A percentile compares a stretch with the other conserved stretches of the same genome.
Conservation (phyloP, 2,329 filamentous ascomycete species). For the Cladosporium oxysporum region DNA sequence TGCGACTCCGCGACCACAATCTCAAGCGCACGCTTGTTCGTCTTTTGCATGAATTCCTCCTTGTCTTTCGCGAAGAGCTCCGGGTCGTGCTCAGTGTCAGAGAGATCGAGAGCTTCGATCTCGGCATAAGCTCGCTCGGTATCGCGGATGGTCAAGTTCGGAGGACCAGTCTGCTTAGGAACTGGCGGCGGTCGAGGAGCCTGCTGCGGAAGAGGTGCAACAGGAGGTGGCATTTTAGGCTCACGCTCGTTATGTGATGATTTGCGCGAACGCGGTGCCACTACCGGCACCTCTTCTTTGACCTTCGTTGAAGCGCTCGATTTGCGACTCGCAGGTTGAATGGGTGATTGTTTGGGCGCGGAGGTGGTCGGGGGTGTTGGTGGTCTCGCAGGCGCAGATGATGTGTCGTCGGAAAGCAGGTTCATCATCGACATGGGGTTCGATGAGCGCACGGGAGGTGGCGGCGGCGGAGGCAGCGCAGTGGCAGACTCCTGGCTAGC, state of each 20-base stretch:
- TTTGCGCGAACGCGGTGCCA: conserved; percentile 11
- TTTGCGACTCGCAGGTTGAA: conserved; percentile 12
- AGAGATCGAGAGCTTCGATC: conserved; percentile 65
- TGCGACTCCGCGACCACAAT: conserved; percentile 63
- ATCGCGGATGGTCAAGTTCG: conserved; percentile 44
- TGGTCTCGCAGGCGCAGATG: conserved; percentile 20
- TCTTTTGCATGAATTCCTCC: conserved; percentile 55
- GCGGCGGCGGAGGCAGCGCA: conserved; percentile 36
- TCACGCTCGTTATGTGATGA: conserved; percentile 19
- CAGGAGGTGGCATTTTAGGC: conserved; percentile 16
- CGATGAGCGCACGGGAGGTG: conserved; percentile 58
- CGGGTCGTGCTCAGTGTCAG: conserved; percentile 59
- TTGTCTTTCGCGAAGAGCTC: conserved; percentile 39
- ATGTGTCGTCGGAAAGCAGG: conserved; percentile 73
- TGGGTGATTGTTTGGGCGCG: conserved; percentile 9
- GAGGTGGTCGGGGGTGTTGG: conserved; percentile 21
- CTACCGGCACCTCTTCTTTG: conserved; percentile 13
- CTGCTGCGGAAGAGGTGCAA: conserved; percentile 9
- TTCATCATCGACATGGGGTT: conserved; percentile 97
- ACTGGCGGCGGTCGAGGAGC: conserved; percentile 22
- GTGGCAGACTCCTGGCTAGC: conserved; percentile 29
- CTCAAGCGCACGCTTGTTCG: conserved; percentile 68
- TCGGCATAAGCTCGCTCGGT: conserved; percentile 60
- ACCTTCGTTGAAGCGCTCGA: conserved; percentile 16
- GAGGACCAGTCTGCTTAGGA: conserved; percentile 35